Evolutionary conservation across 179 eudicot genomes (phyloP).

Genomic region (Beta macrorhiza): DNA sequence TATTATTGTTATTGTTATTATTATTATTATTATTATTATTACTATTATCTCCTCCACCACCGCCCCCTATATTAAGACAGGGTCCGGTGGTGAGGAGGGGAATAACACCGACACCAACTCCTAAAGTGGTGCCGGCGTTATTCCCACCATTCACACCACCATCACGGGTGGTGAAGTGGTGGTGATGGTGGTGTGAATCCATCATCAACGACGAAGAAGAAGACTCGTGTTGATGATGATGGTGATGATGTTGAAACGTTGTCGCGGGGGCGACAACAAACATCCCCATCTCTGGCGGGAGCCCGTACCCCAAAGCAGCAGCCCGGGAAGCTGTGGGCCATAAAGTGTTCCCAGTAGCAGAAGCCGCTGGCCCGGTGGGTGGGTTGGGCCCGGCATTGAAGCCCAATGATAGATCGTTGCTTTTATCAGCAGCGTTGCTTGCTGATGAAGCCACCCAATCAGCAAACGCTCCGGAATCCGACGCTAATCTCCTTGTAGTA

Average conservation of each 20-base stretch:
- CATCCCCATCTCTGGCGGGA: slow-evolving; percentile 61
- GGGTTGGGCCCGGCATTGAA: slow-evolving; percentile 58
- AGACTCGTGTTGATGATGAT: background rate
- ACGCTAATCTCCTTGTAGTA: slow-evolving; percentile 59
- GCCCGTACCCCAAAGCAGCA: slow-evolving; percentile 11
- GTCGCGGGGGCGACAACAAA: slow-evolving; percentile 65
- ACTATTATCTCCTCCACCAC: slow-evolving; percentile 11
- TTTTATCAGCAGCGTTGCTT: slow-evolving; percentile 24
- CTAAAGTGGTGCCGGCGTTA: slow-evolving; percentile 25
- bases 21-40: background rate
- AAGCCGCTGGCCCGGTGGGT: slow-evolving; percentile 17
- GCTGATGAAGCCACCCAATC: slow-evolving; percentile 66
- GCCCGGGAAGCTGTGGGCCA: slow-evolving; percentile 38
- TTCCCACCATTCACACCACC: slow-evolving; percentile 12
- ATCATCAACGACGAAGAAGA: background rate
- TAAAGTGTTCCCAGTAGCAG: slow-evolving; percentile 17
- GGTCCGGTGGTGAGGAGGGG: slow-evolving; percentile 37
- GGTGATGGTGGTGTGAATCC: slow-evolving; percentile 23
- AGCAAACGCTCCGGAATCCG: slow-evolving; percentile 76
- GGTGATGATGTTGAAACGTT: slow-evolving; percentile 25
- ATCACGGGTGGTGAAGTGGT: slow-evolving; percentile 2
- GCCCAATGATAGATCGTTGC: slow-evolving; percentile 70
- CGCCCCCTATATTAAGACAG: slow-evolving; percentile 14
- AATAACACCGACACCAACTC: slow-evolving; percentile 41
- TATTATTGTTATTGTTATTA: background rate